Percentiles rank a stretch among this genome's conserved stretches.
Evolutionary conservation across 768 basidiomycete species (phyloP).

Genomic region (Rossbeevera mucosa): DNA sequence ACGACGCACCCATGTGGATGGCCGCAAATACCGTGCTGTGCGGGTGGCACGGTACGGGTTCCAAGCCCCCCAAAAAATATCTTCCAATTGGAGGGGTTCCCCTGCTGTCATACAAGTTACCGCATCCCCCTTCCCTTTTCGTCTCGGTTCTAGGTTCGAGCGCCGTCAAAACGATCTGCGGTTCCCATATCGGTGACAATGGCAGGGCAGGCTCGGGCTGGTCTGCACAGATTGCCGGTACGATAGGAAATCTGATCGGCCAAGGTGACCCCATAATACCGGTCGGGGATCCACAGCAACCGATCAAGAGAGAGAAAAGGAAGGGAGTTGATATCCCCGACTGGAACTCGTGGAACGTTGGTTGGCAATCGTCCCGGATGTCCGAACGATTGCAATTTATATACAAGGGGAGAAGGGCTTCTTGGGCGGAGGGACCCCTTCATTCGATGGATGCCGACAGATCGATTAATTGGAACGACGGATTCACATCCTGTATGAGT

Average conservation of each 20-base stretch:
- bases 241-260: background rate
- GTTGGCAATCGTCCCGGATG: background rate
- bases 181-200: background rate
- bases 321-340: too few species aligned
- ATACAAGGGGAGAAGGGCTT: background rate
- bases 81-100: too few species aligned
- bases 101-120: background rate
- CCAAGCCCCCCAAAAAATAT: background rate
- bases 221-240: background rate
- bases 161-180: background rate
- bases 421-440: background rate
- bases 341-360: background rate
- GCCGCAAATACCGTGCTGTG: background rate
- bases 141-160: background rate
- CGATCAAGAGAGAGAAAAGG: background rate
- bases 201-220: background rate
- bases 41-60: background rate
- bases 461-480: background rate
- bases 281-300: background rate
- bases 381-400: background rate
- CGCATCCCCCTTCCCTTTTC: background rate
- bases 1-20: background rate
- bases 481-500: background rate
- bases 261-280: background rate
- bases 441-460: background rate